Percentiles rank a stretch among this genome's conserved stretches.
phyloP scores from a whole-genome alignment of 257 asterid genomes.

The Henckelia pumila region DNA sequence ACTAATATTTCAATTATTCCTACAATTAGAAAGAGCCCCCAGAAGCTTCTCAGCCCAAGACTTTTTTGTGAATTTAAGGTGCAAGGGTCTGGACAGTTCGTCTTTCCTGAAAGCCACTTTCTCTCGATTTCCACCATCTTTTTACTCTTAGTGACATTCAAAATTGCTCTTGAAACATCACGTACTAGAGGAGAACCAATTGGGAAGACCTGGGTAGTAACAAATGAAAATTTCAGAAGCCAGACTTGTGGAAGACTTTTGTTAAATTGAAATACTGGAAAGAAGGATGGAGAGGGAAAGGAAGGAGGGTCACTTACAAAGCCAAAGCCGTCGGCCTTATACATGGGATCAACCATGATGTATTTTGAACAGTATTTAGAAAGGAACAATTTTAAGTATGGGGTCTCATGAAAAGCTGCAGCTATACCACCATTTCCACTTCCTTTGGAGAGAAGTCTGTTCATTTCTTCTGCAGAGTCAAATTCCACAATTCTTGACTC shows the following conservation, averaged over 20 bases:
- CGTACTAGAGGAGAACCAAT: slow-evolving; percentile 30
- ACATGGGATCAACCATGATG: slow-evolving; percentile 30
- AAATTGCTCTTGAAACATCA: slow-evolving; percentile 37
- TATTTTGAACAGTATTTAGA: slow-evolving; percentile 28
- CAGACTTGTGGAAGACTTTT: background rate
- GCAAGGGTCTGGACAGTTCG: slow-evolving; percentile 14
- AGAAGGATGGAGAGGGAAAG: background rate
- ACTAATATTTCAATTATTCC: slow-evolving; percentile 29
- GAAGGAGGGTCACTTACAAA: slow-evolving; percentile 29
- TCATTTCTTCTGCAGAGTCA: slow-evolving; percentile 18
- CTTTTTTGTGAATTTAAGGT: slow-evolving; percentile 28
- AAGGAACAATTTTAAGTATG: slow-evolving; percentile 35
- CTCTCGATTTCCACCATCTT: slow-evolving; percentile 22
- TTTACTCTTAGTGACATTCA: slow-evolving; percentile 24
- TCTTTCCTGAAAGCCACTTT: slow-evolving; percentile 22
- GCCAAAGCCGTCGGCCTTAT: slow-evolving; percentile 36
- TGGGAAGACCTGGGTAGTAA: slow-evolving; percentile 33
- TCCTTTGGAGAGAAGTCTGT: slow-evolving; percentile 28
- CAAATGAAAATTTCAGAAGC: background rate
- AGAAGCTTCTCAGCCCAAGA: slow-evolving; percentile 48
- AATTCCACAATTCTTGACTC: slow-evolving; percentile 22
- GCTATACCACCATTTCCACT: slow-evolving; percentile 35
- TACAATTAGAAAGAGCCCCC: slow-evolving; percentile 48
- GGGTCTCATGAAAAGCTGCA: slow-evolving; percentile 41
- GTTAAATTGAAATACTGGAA: background rate